These are phyloP conservation scores for Ustilago crameri DNA, from an alignment of 1,284 basidiomycete genomes.

Conservation along the genomic window DNA sequence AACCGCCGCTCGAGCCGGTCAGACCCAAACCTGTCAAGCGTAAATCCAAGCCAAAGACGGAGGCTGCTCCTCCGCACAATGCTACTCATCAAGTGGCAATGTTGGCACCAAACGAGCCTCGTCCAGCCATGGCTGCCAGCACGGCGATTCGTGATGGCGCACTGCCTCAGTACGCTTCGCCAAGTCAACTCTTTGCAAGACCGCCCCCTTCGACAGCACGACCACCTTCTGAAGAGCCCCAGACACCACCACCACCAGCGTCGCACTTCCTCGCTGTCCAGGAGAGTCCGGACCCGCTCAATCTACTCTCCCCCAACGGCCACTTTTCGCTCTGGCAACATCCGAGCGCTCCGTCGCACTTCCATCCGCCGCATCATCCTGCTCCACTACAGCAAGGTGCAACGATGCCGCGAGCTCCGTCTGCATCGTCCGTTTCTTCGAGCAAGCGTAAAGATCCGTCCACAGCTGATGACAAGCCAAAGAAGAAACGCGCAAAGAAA, in stretches of 20 bases:
- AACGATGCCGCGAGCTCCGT: slow-evolving; percentile 16
- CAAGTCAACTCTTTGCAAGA: slow-evolving; percentile 26
- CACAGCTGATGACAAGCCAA: slow-evolving; percentile 17
- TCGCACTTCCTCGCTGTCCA: slow-evolving; percentile 17
- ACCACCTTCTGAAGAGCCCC: slow-evolving; percentile 24
- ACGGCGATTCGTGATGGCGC: neutral
- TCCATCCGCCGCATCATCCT: slow-evolving; percentile 8
- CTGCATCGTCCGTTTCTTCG: neutral
- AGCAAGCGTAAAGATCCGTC: slow-evolving; percentile 29
- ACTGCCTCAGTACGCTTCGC: slow-evolving; percentile 28
- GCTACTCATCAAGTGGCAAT: neutral
- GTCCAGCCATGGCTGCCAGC: neutral
- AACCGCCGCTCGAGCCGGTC: slow-evolving; percentile 11
- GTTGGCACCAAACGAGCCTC: neutral
- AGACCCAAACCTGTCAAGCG: slow-evolving; percentile 16
- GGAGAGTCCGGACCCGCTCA: slow-evolving; percentile 52
- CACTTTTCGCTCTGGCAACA: slow-evolving; percentile 38
- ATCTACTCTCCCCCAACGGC: slow-evolving; percentile 34
- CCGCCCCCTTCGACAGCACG: slow-evolving; percentile 4
- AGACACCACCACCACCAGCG: slow-evolving; percentile 23
- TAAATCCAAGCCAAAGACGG: slow-evolving; percentile 6
- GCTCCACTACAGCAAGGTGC: slow-evolving; percentile 1
- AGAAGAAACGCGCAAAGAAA: slow-evolving; percentile 35
- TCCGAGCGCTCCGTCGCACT: slow-evolving; percentile 1
- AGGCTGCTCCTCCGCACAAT: neutral